These are phyloP conservation scores for Didymella sp. DNA, from an alignment of 2,329 filamentous ascomycete species.

Conservation along the genomic window DNA sequence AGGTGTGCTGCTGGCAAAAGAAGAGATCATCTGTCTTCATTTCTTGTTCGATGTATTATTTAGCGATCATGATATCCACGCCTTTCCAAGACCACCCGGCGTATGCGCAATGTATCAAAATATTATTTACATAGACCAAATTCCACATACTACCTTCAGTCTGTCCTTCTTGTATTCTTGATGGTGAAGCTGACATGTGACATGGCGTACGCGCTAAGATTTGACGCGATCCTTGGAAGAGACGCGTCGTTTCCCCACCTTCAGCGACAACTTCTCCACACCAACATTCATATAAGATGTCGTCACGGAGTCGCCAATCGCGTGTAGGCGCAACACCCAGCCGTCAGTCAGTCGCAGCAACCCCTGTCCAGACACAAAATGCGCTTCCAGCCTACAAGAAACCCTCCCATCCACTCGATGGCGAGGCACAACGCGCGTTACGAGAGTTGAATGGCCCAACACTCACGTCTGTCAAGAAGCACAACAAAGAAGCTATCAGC, in stretches of 20 bases:
- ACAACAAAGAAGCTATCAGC: slow-evolving; percentile 56
- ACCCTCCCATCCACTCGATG: slow-evolving; percentile 60
- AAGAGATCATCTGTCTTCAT: neutral
- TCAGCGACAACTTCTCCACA: neutral
- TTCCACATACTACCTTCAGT: neutral
- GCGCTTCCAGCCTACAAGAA: slow-evolving; percentile 61
- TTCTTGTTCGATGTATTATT: slow-evolving; percentile 18
- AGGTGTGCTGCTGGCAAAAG: neutral
- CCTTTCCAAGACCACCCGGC: neutral
- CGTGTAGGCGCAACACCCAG: slow-evolving; percentile 26
- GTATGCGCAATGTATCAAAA: slow-evolving; percentile 6
- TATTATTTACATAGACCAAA: neutral
- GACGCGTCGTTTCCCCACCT: slow-evolving; percentile 8
- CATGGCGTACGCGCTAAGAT: slow-evolving; percentile 19
- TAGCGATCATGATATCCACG: slow-evolving; percentile 28
- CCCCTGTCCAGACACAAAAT: slow-evolving; percentile 22
- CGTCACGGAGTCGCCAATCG: slow-evolving; percentile 31
- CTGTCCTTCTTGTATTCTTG: neutral
- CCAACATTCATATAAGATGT: slow-evolving; percentile 23
- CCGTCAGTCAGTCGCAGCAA: slow-evolving; percentile 22
- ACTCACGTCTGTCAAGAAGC: slow-evolving; percentile 55
- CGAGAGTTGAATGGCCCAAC: slow-evolving; percentile 53
- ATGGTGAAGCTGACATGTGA: slow-evolving; percentile 21
- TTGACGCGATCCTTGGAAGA: too few relatives aligned
- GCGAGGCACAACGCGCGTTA: slow-evolving; percentile 56